These are phyloP conservation scores for Torulaspora microellipsoides DNA, from an alignment of 805 yeast genomes.

Conservation along the genomic window DNA sequence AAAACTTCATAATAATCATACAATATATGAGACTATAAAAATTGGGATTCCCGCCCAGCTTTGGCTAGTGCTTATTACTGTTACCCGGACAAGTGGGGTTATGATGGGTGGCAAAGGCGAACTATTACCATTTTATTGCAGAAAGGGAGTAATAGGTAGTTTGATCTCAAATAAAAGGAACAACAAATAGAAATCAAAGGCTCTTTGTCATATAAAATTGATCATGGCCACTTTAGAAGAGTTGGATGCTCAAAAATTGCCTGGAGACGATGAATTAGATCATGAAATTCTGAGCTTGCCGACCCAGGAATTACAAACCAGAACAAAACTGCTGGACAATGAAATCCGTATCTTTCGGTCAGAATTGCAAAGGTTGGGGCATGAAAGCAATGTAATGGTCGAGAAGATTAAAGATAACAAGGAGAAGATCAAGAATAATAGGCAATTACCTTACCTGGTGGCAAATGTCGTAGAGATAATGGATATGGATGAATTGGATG, in stretches of 20 bases:
- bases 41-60: no score
- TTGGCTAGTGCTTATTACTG: no score
- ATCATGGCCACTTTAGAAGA: slow-evolving; percentile 83
- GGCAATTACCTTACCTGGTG: slow-evolving; percentile 91
- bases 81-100: background rate
- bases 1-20: no score
- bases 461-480: slow-evolving; percentile 94
- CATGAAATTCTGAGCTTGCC: slow-evolving; percentile 75
- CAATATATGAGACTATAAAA: no score
- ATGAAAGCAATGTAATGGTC: slow-evolving; percentile 88
- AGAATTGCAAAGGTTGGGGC: slow-evolving; percentile 83
- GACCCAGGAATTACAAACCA: slow-evolving; percentile 75
- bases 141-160: no score
- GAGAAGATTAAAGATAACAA: slow-evolving; percentile 94
- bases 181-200: no score
- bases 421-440: slow-evolving; percentile 92
- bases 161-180: no score
- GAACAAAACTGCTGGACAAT: slow-evolving; percentile 85
- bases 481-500: slow-evolving; percentile 80
- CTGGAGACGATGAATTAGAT: slow-evolving; percentile 59
- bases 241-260: slow-evolving; percentile 48
- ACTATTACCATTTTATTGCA: no score
- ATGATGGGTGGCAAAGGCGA: background rate
- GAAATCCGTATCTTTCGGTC: slow-evolving; percentile 93
- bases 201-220: no score